These are phyloP conservation scores for Yamadazyma membranifaciens DNA, from an alignment of 1,139 yeast species.

Conservation along the genomic window DNA sequence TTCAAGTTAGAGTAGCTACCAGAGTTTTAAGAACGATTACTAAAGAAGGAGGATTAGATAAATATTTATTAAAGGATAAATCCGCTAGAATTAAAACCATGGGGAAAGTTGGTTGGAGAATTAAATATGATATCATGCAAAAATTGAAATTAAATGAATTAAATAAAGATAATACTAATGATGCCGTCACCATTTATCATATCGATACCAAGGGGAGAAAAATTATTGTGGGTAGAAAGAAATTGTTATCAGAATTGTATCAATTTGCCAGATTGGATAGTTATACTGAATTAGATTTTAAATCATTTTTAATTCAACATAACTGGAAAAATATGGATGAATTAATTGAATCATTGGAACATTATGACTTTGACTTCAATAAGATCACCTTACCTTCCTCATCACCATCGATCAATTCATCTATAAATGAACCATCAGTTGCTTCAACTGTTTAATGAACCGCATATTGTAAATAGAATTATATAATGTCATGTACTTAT, in stretches of 20 bases:
- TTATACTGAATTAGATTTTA: slow-evolving; percentile 43
- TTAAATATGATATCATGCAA: slow-evolving; percentile 69
- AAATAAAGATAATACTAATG: slow-evolving; percentile 19
- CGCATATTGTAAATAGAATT: slow-evolving; percentile 5
- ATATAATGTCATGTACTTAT: slow-evolving; percentile 1
- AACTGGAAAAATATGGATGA: slow-evolving; percentile 40
- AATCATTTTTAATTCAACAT: slow-evolving; percentile 28
- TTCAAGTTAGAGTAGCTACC: slow-evolving; percentile 67
- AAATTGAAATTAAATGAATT: slow-evolving; percentile 25
- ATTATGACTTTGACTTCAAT: slow-evolving; percentile 33
- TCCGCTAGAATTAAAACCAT: slow-evolving; percentile 88
- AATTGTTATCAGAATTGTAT: slow-evolving; percentile 53
- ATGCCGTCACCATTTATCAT: slow-evolving; percentile 39
- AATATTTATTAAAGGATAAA: slow-evolving; percentile 80
- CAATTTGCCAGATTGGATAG: slow-evolving; percentile 50
- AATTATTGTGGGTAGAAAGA: slow-evolving; percentile 63
- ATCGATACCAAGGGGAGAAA: slow-evolving; percentile 47
- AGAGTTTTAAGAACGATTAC: slow-evolving; percentile 82
- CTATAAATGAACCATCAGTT: neutral
- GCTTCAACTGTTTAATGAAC: slow-evolving; percentile 1
- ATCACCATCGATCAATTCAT: too few relatives aligned
- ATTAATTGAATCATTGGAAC: slow-evolving; percentile 37
- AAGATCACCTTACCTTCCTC: slow-evolving; percentile 1
- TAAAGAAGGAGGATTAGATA: slow-evolving; percentile 92
- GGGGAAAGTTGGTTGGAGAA: slow-evolving; percentile 89